Base-by-base conservation (phyloP, 1,139 yeast genomes). In the Geotrichum carabidarum region DNA sequence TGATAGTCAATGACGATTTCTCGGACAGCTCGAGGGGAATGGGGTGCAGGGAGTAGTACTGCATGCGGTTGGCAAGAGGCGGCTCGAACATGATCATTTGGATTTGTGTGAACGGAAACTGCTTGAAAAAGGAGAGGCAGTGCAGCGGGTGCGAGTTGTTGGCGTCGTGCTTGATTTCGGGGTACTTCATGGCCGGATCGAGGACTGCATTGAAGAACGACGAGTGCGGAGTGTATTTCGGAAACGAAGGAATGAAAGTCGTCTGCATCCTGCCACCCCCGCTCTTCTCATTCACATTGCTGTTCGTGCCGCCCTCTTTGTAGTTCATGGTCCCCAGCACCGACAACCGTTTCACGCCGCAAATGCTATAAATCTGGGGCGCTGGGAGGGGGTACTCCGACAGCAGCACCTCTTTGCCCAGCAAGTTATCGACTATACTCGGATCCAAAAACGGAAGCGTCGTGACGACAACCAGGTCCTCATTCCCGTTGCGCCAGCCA, bases 1-100 rank as follows among this genome's bases (percentile, higher is more conserved):
- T 62, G n/a, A 62, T 65, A 2, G 68, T 61, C 32, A 56, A 56
- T 1, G 59, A 61, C 12, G 65, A 61, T 48, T 68, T 66, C 54
- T 72, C 76, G 1, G 78, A 75, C 1, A 85, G 77, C 59, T 85
- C 90, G 50, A 85, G 76, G 36, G 80, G 75, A 42, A 85, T 86
- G 0, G 97, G 96, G 27, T 77, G 74, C 4, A 86, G 70, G 0
- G 97, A 84, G 62, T 83, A 86, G 67, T 86, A 89, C 63, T 91
- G 96, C 76, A 93, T 78, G 58, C 81, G 78, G 44, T 76, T 75
- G 30, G 86, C 82, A 51, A 80, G 78, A 0, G 98, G 98, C 1
- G 95, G 87, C 36, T 80, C 80, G 67, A 83, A 91, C 15, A 79
- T 63, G 1, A 91, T 74, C 1, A 88, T 65, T 32, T 75, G 75